Base-by-base conservation (phyloP, 345 rosid species). In the Noccaea caerulescens region DNA sequence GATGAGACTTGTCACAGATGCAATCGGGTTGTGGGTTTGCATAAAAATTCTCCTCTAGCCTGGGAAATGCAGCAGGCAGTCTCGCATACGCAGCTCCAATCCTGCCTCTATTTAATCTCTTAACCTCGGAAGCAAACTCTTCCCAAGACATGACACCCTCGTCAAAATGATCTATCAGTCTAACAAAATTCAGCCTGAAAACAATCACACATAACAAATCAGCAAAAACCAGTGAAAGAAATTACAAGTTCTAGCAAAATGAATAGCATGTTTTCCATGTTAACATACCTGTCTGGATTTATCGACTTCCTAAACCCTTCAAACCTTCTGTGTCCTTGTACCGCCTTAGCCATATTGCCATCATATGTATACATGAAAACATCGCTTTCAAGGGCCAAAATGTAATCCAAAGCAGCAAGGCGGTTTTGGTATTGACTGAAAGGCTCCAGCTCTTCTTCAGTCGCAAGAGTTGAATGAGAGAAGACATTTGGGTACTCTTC, bases 331-430 rank as follows among this genome's bases (percentile, higher is more conserved):
- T 93, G 98, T 32, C 98, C 98, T 79, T 93, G 97, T 55, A 93
- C 98, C 11, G 98, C 97, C 79, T 87, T 93, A 10, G 98, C 98
- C 98, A 93, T 93, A 59, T 93, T 93, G 23, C 98, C 98, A 63
- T 93, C 97, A 4, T 93, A 91, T 4, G 98, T 91, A 72, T 91
- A 87, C 51, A 89, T 85, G 79, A 93, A 93, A 34, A 91, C 98
- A 54, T 93, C 94, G 52, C 98, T 93, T 76, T 91, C 94, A 58
- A 91, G 85, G 30, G 98, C 98, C 59, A 91, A 84, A 37, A 87
- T 84, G 66, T 93, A 87, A 76, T 93, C 98, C 84, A 93, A 72
- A 2, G 98, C 96, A 14, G 98, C 98, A 1, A 93, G 87, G 45
- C 96, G 97, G 67, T 93, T 93, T 78, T 91, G 97, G 80, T 86